Conservation (phyloP, 208 protist genomes). For the Crithidia sp. region DNA sequence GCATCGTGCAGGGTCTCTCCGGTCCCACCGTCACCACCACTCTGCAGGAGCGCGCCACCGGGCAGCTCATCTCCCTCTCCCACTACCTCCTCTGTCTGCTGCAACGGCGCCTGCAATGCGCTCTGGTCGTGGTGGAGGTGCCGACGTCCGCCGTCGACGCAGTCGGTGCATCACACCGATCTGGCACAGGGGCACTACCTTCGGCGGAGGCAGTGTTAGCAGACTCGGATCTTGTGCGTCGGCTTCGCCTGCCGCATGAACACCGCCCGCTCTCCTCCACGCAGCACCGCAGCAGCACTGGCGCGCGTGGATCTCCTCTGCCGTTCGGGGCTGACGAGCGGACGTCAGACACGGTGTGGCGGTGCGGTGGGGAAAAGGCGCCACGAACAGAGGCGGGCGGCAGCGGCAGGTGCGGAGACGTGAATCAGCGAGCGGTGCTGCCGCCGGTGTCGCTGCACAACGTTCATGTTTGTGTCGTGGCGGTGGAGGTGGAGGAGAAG, state of each 20-base stretch:
- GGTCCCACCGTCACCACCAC: conserved; percentile 49
- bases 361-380: not conserved
- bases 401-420: not conserved
- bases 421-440: not conserved
- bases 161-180: not conserved
- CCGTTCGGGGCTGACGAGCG: not conserved
- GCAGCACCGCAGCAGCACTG: not conserved
- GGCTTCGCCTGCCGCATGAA: conserved; percentile 22
- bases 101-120: conserved; percentile 61
- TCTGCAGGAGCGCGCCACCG: conserved; percentile 63
- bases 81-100: conserved; percentile 62
- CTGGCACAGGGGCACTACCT: not conserved
- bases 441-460: conserved; percentile 26
- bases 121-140: conserved; percentile 66
- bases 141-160: not conserved
- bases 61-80: conserved; percentile 44
- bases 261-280: not conserved
- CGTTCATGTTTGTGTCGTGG: conserved; percentile 23
- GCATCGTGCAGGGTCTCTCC: conserved; percentile 52
- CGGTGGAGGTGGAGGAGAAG: conserved; percentile 11
- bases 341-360: not conserved
- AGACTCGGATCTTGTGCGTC: conserved; percentile 24
- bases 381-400: not conserved
- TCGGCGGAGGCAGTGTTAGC: conserved; percentile 17
- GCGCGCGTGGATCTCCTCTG: not conserved